Base-by-base conservation (phyloP, 495 filamentous ascomycete species). In the Friedmanniomyces simplex region DNA sequence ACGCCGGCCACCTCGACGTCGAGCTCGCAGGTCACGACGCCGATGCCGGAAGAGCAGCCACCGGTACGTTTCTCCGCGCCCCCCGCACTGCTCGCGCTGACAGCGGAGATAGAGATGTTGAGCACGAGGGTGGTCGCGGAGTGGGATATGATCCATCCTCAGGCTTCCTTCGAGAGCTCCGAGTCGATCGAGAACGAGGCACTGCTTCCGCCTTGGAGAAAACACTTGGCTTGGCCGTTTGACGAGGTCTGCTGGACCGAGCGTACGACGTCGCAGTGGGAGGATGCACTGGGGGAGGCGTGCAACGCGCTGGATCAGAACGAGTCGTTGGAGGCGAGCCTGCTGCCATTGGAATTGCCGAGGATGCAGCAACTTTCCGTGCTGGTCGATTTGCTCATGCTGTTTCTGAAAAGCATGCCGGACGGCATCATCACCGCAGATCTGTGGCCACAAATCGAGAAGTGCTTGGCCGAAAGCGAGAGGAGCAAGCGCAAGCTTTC, bases 81-180 rank as follows among this genome's bases (percentile, higher is more conserved):
- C 0, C 79, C 84, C 37, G 91, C 96, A 63, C 78, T 96, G 32
- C 94, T 95, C 71, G 82, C 82, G 65, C 79, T 98, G 61, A 96
- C 89, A 12, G 86, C 94, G 63, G 80, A 83, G 1, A 77, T 96
- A 61, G 89, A 91, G 61, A 77, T 77, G 47, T 73, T 96, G 43
- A 77, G 77, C 2, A 86, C 91, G 58, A 79, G 88, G 12, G 82
- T 79, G 3, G 67, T 89, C 25, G 91, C 90, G 5, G 91, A 96
- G 63, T 86, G 84, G 76, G 81, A 82, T 57, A 96, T 95, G 88
- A 79, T 80, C 1, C 80, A 81, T 54, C 74, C 79, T 10, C 16
- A 41, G 14, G 14, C 13, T n/a, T n/a, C n/a, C 39, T 16, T 20
- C 14, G 39, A 20, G 14, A 5, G 18, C 39, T 43, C 39, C 4